phyloP scores from a whole-genome alignment of 345 rosid genomes.

The Sisymbrium altissimum region DNA sequence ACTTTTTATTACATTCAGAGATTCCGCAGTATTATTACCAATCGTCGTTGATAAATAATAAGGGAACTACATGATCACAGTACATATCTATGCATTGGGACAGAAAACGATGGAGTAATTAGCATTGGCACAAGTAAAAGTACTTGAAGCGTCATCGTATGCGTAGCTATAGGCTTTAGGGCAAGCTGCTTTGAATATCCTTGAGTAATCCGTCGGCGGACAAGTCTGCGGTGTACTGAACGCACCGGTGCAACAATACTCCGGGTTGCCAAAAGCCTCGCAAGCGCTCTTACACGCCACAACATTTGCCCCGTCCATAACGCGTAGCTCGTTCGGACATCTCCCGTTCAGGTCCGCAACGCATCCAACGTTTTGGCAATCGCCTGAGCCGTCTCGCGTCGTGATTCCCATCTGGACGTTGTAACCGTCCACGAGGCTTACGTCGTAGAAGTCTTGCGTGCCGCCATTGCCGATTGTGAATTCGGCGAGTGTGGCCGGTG shows the following conservation, averaged over 20 bases:
- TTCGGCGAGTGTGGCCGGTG: conserved; percentile 68
- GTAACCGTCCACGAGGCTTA: conserved; percentile 91
- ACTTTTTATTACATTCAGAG: neutral
- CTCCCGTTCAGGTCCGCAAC: conserved; percentile 53
- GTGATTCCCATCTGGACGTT: conserved; percentile 61
- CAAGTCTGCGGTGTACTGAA: conserved; percentile 61
- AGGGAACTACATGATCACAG: too few relatives aligned
- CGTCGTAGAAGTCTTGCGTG: conserved; percentile 65
- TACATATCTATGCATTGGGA: conserved; percentile 23
- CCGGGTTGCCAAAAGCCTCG: conserved; percentile 57
- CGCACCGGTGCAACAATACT: conserved; percentile 77
- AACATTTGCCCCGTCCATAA: conserved; percentile 33
- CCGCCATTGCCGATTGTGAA: conserved; percentile 49
- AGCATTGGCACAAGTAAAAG: conserved; percentile 69
- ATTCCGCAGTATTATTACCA: neutral
- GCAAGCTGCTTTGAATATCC: conserved; percentile 71
- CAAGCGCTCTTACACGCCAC: conserved; percentile 93
- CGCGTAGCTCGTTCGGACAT: conserved; percentile 64
- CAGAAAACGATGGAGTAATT: conserved; percentile 73
- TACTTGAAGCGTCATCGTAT: conserved; percentile 81
- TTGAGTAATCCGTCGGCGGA: conserved; percentile 59
- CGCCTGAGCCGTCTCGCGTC: conserved; percentile 56
- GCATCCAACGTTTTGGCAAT: conserved; percentile 73
- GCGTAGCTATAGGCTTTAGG: conserved; percentile 90
- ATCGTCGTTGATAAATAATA: neutral